Evolutionary conservation across 192 early-diverging fungal genomes (phyloP).

Genomic region (Coemansia reversa): DNA sequence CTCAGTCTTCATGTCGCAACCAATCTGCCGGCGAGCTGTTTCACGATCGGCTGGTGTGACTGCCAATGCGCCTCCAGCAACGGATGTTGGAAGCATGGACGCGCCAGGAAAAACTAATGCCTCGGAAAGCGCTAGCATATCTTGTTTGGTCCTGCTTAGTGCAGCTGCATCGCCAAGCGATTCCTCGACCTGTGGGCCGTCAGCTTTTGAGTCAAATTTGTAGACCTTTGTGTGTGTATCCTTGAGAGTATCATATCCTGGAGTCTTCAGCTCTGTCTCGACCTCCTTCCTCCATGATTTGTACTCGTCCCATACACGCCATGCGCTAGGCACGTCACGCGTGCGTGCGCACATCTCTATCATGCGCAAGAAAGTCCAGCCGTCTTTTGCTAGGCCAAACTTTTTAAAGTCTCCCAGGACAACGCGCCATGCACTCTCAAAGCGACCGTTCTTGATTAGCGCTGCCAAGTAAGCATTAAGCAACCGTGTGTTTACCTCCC

Average conservation of each 20-base stretch:
- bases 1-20: constrained; percentile 59
- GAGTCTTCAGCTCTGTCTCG: constrained; percentile 36
- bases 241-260: constrained; percentile 32
- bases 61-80: constrained; percentile 36
- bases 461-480: constrained; percentile 64
- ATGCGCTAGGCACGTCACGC: constrained; percentile 60
- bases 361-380: constrained; percentile 62
- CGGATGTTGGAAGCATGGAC: constrained; percentile 16
- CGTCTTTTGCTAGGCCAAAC: constrained; percentile 54
- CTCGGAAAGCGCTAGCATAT: constrained; percentile 38
- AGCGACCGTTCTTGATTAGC: constrained; percentile 57
- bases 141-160: constrained; percentile 24
- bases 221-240: constrained; percentile 29
- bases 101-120: constrained; percentile 32
- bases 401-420: constrained; percentile 57
- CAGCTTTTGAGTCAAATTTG: background rate
- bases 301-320: constrained; percentile 68
- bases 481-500: constrained; percentile 53
- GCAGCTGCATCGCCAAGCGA: constrained; percentile 15
- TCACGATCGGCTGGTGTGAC: constrained; percentile 40
- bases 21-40: constrained; percentile 40
- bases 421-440: constrained; percentile 47
- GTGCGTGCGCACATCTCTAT: constrained; percentile 63
- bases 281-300: constrained; percentile 57
- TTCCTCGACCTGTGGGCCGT: background rate